A percentile compares a stretch with the other conserved stretches of the same genome.
These are phyloP conservation scores for Fusarium sp. DNA, from an alignment of 2,329 filamentous ascomycete genomes.

Conservation along the genomic window DNA sequence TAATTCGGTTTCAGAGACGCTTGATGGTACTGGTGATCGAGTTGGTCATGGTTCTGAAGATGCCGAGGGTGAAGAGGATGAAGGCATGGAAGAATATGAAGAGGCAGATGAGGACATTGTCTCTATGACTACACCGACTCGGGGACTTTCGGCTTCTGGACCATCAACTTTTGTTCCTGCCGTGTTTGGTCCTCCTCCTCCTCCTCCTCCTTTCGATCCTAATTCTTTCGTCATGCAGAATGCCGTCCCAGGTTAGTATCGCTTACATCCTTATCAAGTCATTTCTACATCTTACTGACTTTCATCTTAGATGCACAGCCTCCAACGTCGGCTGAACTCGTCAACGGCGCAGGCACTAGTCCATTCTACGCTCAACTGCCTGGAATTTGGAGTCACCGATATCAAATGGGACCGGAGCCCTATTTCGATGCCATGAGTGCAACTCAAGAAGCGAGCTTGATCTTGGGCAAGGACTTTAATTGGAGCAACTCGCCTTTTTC, in stretches of 20 bases:
- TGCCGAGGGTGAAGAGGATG: neutral
- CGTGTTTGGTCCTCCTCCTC: slow-evolving; percentile 4
- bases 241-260: neutral
- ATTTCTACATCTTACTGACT: accelerated
- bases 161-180: neutral
- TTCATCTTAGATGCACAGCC: neutral
- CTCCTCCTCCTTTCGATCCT: neutral
- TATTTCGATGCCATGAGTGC: slow-evolving; percentile 42
- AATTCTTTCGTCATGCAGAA: neutral
- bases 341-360: slow-evolving; percentile 17
- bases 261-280: accelerated
- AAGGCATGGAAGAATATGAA: neutral
- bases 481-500: slow-evolving; percentile 46
- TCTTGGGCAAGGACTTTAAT: slow-evolving; percentile 39
- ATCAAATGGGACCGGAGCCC: slow-evolving; percentile 44
- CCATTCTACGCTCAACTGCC: slow-evolving; percentile 42
- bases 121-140: neutral
- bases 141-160: neutral
- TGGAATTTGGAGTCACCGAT: slow-evolving; percentile 45
- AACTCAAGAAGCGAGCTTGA: slow-evolving; percentile 30
- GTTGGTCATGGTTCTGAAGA: neutral
- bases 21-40: slow-evolving; percentile 26
- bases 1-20: slow-evolving; percentile 39
- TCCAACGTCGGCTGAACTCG: slow-evolving; percentile 3
- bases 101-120: neutral